Evolutionary conservation across 2,329 filamentous ascomycete genomes (phyloP).

Genomic region (Fusarium pseudograminearum): DNA sequence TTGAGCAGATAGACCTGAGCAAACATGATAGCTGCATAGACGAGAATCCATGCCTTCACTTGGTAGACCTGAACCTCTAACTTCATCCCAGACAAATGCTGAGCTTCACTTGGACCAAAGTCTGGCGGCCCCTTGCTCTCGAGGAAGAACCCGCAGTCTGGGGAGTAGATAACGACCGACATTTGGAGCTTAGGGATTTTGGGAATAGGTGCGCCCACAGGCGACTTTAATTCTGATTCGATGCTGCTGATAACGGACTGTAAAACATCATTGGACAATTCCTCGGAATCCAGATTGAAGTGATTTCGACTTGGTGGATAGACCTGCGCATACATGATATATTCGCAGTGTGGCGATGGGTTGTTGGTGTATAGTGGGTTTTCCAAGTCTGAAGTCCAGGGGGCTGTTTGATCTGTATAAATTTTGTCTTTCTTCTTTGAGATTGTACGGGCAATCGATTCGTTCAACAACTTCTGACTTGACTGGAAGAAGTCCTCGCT

Average conservation of each 20-base stretch:
- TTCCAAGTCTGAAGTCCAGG: slow-evolving; percentile 80
- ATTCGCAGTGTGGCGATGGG: slow-evolving; percentile 84
- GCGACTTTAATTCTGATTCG: slow-evolving; percentile 72
- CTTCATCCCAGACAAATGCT: slow-evolving; percentile 71
- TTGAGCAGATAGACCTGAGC: slow-evolving; percentile 73
- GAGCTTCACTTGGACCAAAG: slow-evolving; percentile 62
- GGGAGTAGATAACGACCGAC: slow-evolving; percentile 74
- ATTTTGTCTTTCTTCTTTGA: slow-evolving; percentile 70
- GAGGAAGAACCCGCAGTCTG: slow-evolving; percentile 75
- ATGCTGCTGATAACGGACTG: slow-evolving; percentile 62
- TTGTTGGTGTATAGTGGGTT: slow-evolving; percentile 68
- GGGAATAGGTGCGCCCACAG: slow-evolving; percentile 68
- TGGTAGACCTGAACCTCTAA: slow-evolving; percentile 68
- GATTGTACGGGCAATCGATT: slow-evolving; percentile 76
- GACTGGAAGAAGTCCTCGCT: slow-evolving; percentile 67
- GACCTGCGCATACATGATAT: slow-evolving; percentile 86
- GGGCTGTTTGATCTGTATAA: slow-evolving; percentile 70
- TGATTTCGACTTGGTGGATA: slow-evolving; percentile 63
- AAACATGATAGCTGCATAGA: slow-evolving; percentile 67
- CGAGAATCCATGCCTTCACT: slow-evolving; percentile 70
- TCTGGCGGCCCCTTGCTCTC: slow-evolving; percentile 73
- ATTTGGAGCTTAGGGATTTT: slow-evolving; percentile 69
- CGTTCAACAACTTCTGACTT: slow-evolving; percentile 75
- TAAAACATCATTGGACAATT: slow-evolving; percentile 48
- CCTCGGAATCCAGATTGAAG: slow-evolving; percentile 51